phyloP scores from a whole-genome alignment of 2,329 filamentous ascomycete genomes.

The Aspergillus sp. region DNA sequence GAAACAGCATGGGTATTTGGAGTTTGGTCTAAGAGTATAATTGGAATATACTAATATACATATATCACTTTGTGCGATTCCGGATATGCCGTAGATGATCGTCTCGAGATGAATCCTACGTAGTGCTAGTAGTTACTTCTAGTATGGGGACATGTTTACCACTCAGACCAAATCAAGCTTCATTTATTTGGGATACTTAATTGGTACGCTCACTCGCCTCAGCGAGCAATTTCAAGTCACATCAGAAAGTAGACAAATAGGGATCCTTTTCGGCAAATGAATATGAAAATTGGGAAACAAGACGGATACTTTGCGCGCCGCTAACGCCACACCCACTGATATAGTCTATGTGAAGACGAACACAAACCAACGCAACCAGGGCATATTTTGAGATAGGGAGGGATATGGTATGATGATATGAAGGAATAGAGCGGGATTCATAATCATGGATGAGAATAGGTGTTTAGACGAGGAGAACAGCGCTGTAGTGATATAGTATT shows the following conservation, averaged over 20 bases:
- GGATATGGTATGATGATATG: not conserved
- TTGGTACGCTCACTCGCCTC: not conserved
- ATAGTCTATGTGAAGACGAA: constrained; percentile 4
- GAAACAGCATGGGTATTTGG: constrained; percentile 4
- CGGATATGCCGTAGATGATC: too few species aligned
- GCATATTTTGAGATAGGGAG: not conserved
- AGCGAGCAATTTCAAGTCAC: not conserved
- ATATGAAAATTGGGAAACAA: not conserved
- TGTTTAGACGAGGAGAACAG: constrained; percentile 5
- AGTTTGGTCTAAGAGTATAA: constrained; percentile 4
- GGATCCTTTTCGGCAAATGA: not conserved
- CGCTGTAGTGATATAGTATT: not conserved
- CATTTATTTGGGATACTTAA: not conserved
- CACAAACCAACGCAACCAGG: not conserved
- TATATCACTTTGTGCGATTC: not conserved
- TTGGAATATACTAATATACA: constrained; percentile 7
- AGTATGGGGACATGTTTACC: not conserved
- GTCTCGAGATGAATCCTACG: not conserved
- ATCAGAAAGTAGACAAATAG: not conserved
- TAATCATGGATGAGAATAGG: constrained; percentile 1
- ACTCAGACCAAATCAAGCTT: not conserved
- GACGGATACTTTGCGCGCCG: constrained; percentile 8
- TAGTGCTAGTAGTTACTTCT: not conserved
- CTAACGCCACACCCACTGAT: constrained; percentile 7
- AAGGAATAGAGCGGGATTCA: not conserved